Percentiles rank a stretch among this genome's conserved stretches.
Evolutionary conservation across 2,329 filamentous ascomycete genomes (phyloP).

Genomic region (Phyllosticta citribraziliensis): DNA sequence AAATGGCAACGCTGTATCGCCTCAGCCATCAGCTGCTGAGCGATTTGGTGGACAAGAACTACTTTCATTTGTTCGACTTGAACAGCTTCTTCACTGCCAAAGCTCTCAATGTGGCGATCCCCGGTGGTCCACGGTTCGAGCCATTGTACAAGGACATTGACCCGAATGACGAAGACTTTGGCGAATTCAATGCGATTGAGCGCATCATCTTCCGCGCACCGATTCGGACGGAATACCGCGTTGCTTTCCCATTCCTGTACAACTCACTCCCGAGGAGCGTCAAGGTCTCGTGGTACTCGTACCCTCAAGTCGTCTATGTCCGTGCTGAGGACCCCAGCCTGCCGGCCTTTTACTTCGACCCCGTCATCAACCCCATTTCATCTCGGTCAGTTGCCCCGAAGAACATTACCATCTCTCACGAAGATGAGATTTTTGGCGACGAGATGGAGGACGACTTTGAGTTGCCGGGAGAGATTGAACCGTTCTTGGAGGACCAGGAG

Average conservation of each 20-base stretch:
- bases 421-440: constrained; percentile 86
- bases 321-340: constrained; percentile 78
- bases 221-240: constrained; percentile 89
- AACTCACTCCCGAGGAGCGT: constrained; percentile 94
- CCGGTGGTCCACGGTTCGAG: constrained; percentile 94
- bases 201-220: constrained; percentile 96
- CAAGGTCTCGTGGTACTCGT: constrained; percentile 83
- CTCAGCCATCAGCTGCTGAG: constrained; percentile 84
- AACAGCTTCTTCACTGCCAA: constrained; percentile 95
- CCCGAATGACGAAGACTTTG: constrained; percentile 97
- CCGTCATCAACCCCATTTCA: constrained; percentile 95
- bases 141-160: constrained; percentile 98
- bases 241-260: constrained; percentile 90
- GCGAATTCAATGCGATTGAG: constrained; percentile 98
- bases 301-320: constrained; percentile 87
- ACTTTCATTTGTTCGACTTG: constrained; percentile 94
- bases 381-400: constrained; percentile 88
- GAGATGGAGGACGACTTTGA: constrained; percentile 80
- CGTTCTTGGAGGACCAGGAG: constrained; percentile 83
- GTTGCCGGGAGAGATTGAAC: constrained; percentile 68
- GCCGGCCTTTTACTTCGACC: constrained; percentile 95
- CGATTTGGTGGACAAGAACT: constrained; percentile 90
- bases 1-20: constrained; percentile 93
- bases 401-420: constrained; percentile 83
- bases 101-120: constrained; percentile 91